A percentile compares a stretch with the other conserved stretches of the same genome.
phyloP scores from a whole-genome alignment of 345 rosid genomes.

The Rhizophora apiculata region DNA sequence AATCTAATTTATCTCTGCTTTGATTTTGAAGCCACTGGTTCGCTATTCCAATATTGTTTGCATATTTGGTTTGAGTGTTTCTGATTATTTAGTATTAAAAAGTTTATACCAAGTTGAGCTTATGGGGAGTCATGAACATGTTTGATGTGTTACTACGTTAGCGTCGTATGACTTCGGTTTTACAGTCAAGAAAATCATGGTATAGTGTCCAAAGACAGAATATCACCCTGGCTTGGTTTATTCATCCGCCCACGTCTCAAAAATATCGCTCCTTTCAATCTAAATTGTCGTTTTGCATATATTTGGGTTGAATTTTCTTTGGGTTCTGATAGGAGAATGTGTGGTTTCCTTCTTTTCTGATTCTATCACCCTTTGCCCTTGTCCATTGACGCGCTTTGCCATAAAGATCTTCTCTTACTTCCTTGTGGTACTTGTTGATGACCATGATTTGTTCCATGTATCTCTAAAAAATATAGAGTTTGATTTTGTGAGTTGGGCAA shows the following conservation, averaged over 20 bases:
- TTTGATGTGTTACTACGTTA: too few species aligned
- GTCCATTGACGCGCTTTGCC: slow-evolving; percentile 5
- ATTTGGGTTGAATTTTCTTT: not conserved
- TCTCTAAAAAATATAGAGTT: too few species aligned
- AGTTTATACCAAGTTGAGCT: too few species aligned
- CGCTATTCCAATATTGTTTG: not conserved
- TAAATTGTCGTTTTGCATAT: slow-evolving; percentile 9
- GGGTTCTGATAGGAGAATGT: slow-evolving; percentile 9
- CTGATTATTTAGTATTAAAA: not conserved
- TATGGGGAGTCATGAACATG: too few species aligned
- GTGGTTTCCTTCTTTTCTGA: slow-evolving; percentile 22
- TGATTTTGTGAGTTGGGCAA: too few species aligned
- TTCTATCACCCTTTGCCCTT: slow-evolving; percentile 21
- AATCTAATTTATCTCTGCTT: not conserved
- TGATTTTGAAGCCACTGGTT: not conserved
- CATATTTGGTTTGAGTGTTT: not conserved
- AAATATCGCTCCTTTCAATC: not conserved
- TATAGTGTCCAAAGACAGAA: not conserved
- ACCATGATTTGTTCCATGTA: not conserved
- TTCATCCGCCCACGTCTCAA: not conserved
- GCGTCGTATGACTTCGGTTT: too few species aligned
- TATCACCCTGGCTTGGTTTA: not conserved
- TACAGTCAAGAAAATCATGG: not conserved
- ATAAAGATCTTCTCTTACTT: not conserved
- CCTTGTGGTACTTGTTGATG: not conserved